phyloP scores from a whole-genome alignment of 1,284 basidiomycete genomes.

The Cutaneotrichosporon daszewskae region DNA sequence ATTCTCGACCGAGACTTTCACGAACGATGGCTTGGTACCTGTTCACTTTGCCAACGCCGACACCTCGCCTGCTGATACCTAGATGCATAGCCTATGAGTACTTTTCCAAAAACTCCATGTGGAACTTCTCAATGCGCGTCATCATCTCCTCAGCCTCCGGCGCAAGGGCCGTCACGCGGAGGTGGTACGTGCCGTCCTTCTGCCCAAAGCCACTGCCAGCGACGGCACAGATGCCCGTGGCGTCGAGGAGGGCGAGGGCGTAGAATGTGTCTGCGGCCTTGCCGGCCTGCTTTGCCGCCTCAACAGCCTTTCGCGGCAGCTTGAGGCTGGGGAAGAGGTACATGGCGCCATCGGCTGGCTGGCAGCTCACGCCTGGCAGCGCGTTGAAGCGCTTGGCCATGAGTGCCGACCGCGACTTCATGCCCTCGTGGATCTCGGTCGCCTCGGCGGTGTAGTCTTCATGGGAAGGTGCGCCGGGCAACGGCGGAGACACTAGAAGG shows the following conservation, averaged over 20 bases:
- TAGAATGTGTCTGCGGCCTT: conserved; percentile 80
- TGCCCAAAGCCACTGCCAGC: conserved; percentile 86
- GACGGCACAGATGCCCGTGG: conserved; percentile 82
- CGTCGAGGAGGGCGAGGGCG: conserved; percentile 64
- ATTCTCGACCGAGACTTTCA: too few relatives aligned
- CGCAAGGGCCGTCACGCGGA: conserved; percentile 73
- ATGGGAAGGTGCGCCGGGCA: conserved; percentile 64
- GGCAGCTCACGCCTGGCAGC: conserved; percentile 73
- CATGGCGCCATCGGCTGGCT: conserved; percentile 71
- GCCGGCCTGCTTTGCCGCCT: conserved; percentile 60
- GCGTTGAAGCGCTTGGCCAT: conserved; percentile 67
- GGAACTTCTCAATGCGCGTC: conserved; percentile 70
- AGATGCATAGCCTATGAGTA: conserved; percentile 55
- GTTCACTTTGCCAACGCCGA: too few relatives aligned
- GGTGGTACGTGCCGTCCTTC: conserved; percentile 73
- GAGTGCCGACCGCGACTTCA: conserved; percentile 60
- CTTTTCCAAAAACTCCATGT: conserved; percentile 61
- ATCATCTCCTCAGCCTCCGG: conserved; percentile 78
- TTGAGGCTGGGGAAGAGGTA: conserved; percentile 72
- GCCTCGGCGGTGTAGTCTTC: conserved; percentile 70
- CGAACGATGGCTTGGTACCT: too few relatives aligned
- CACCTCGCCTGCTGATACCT: too few relatives aligned
- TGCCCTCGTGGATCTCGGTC: conserved; percentile 62
- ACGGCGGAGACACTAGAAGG: conserved; percentile 74
- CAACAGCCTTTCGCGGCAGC: conserved; percentile 62